A percentile compares a stretch with the other conserved stretches of the same genome.
Evolutionary conservation across 164 flowering plant genomes (phyloP).

Genomic region (Dillenia suffruticosa): DNA sequence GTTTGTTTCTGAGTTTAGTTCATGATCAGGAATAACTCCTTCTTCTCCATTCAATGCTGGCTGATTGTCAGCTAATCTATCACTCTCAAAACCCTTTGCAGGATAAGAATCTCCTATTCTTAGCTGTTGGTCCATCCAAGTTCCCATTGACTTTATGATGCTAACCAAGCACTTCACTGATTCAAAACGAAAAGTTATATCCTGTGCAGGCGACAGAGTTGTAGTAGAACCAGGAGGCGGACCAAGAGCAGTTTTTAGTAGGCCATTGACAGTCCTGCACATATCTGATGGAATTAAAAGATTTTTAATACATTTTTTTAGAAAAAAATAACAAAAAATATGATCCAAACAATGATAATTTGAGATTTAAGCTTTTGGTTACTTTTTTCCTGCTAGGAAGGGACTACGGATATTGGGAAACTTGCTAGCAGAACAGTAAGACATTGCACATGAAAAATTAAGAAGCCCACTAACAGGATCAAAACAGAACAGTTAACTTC

Average conservation of each 20-base stretch:
- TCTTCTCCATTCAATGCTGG: constrained; percentile 57
- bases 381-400: too few species aligned
- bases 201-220: constrained; percentile 82
- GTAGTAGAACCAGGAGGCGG: constrained; percentile 95
- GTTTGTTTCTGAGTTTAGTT: constrained; percentile 61
- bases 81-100: constrained; percentile 48
- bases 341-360: neutral
- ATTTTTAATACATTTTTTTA: constrained; percentile 50
- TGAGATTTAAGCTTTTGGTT: too few species aligned
- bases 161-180: constrained; percentile 89
- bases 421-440: too few species aligned
- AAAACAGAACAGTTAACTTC: too few species aligned
- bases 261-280: constrained; percentile 99
- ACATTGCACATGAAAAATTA: too few species aligned
- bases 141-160: constrained; percentile 86
- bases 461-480: too few species aligned
- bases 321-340: constrained; percentile 8
- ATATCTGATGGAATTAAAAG: constrained; percentile 86
- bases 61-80: constrained; percentile 42
- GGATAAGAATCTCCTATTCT: constrained; percentile 43
- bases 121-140: constrained; percentile 96
- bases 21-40: constrained; percentile 53
- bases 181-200: constrained; percentile 83
- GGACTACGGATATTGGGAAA: too few species aligned
- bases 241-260: constrained; percentile 92